These are phyloP conservation scores for Apiospora sp. DNA, from an alignment of 2,329 filamentous ascomycete species.

Conservation along the genomic window DNA sequence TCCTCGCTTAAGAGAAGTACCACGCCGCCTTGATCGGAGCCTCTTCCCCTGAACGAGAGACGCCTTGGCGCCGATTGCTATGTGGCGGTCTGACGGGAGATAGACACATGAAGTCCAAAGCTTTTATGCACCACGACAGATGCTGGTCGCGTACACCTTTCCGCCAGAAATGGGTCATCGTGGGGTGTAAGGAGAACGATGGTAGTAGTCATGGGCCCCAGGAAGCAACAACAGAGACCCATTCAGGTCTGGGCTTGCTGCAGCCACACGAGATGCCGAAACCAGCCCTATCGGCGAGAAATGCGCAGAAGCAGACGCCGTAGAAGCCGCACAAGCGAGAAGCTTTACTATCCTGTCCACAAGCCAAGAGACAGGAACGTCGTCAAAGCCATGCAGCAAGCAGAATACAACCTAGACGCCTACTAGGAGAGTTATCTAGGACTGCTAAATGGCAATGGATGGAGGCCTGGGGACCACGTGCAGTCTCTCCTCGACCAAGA, in stretches of 20 bases:
- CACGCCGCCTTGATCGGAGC: no score
- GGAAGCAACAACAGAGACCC: no score
- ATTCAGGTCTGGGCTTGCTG: no score
- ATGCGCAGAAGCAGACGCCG: no score
- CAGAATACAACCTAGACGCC: not conserved
- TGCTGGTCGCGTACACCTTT: conserved; percentile 49
- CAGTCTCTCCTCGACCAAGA: not conserved
- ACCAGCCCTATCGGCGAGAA: no score
- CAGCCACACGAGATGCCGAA: no score
- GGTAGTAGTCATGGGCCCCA: no score
- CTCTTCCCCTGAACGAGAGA: no score
- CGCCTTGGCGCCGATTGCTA: no score
- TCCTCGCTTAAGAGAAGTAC: no score
- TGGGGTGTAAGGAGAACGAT: conserved; percentile 52
- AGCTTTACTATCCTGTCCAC: not conserved
- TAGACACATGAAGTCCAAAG: conserved; percentile 23
- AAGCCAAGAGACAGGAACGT: not conserved
- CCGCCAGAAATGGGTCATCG: conserved; percentile 47
- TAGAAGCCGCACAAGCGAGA: no score
- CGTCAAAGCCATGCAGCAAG: not conserved
- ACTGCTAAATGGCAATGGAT: not conserved
- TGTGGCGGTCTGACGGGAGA: not conserved
- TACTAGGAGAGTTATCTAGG: not conserved
- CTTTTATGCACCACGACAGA: conserved; percentile 39
- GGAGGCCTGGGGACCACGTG: not conserved